Evolutionary conservation across 176 grass and related monocot species (phyloP).

Genomic region (Carex scoparia): DNA sequence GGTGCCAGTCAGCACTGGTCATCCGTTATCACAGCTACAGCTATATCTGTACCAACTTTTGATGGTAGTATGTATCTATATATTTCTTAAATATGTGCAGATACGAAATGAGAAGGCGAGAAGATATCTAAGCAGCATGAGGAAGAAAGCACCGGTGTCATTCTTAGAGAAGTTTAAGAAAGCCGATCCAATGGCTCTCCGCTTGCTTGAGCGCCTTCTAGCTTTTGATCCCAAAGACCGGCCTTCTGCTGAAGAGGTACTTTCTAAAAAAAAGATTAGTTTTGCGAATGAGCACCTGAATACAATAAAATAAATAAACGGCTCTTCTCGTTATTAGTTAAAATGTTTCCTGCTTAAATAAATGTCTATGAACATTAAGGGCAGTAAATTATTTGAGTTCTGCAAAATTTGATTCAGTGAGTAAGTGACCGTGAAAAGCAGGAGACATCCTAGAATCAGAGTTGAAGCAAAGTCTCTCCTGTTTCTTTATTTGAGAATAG

Average conservation of each 20-base stretch:
- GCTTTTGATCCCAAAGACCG: conserved; percentile 93
- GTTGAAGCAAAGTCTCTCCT: neutral
- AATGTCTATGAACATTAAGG: neutral
- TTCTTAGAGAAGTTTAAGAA: conserved; percentile 59
- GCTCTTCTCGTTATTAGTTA: neutral
- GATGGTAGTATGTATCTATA: conserved; percentile 1
- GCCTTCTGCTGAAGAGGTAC: conserved; percentile 82
- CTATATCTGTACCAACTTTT: neutral
- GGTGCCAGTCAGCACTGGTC: neutral
- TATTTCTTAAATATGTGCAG: conserved; percentile 35
- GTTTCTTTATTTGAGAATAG: neutral
- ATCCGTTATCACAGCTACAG: neutral
- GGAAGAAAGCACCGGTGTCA: conserved; percentile 47
- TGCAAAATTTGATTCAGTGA: neutral
- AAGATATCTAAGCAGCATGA: conserved; percentile 59
- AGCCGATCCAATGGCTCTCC: conserved; percentile 64
- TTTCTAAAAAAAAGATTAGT: neutral
- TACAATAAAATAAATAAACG: neutral
- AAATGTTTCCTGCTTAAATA: neutral
- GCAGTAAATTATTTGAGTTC: neutral
- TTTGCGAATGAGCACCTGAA: neutral
- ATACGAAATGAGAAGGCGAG: conserved; percentile 82
- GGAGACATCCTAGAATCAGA: neutral
- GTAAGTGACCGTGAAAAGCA: neutral
- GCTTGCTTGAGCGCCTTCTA: conserved; percentile 70